These are phyloP conservation scores for Ophidiomyces ophidiicola DNA, from an alignment of 2,329 filamentous ascomycete species.

Conservation along the genomic window DNA sequence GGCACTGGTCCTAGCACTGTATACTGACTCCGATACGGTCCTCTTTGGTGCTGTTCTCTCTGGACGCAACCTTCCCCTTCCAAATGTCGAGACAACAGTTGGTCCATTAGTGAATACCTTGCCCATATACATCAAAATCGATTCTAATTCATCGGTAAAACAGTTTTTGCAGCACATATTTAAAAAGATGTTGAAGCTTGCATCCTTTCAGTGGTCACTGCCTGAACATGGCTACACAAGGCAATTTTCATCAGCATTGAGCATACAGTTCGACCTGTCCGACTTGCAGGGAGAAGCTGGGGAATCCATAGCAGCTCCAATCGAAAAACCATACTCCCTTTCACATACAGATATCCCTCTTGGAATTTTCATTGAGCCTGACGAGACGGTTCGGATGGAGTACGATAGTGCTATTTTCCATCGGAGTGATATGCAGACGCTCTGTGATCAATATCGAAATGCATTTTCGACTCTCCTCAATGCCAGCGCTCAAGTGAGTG, in stretches of 20 bases:
- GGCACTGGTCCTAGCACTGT: constrained; percentile 25
- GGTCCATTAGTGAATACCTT: constrained; percentile 32
- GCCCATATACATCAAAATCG: constrained; percentile 27
- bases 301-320: not conserved
- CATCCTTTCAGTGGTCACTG: too few species aligned
- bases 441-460: not conserved
- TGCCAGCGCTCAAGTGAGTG: too few species aligned
- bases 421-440: not conserved
- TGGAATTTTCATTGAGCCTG: not conserved
- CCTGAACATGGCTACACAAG: constrained; percentile 14
- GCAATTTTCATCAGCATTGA: constrained; percentile 3
- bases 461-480: not conserved
- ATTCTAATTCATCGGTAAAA: too few species aligned
- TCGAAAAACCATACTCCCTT: constrained; percentile 14
- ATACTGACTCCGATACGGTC: constrained; percentile 27
- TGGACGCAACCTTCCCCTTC: constrained; percentile 28
- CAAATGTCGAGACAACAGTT: constrained; percentile 28
- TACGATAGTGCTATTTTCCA: not conserved
- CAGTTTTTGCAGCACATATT: too few species aligned
- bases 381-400: not conserved
- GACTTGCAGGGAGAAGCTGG: not conserved
- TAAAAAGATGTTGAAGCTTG: too few species aligned
- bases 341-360: not conserved
- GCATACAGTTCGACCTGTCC: not conserved
- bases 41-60: constrained; percentile 32